Base-by-base conservation (phyloP, 2,329 filamentous ascomycete genomes). In the Immersiporthe knoxdaviesiana region DNA sequence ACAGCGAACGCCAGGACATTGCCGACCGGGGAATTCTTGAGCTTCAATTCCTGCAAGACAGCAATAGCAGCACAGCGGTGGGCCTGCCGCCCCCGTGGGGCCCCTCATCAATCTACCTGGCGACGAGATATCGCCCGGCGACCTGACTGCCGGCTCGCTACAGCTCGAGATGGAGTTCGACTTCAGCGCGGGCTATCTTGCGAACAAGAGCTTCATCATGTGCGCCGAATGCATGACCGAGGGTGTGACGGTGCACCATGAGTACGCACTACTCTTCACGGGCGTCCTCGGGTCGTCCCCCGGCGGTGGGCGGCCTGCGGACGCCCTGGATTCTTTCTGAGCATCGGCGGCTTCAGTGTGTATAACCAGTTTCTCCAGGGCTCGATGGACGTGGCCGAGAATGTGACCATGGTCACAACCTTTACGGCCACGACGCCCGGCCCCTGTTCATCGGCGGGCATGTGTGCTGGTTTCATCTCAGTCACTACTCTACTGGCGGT, bases 251-350 rank as follows among this genome's bases (percentile, higher is more conserved):
- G n/a, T 54, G 16, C 32, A 67, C 5, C 6, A 8, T 0, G 58
- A 56, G 12, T 67, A 67, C 10, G 58, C 44, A 27, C 35, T 41
- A 5, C 44, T 67, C 12, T 67, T 67, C 44, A 16, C 21, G 14
- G 32, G 21, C 6, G 7, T 66, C 7, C 41, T 66, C 2, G 12
- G 14, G 4, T 59, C 30, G 6, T 30, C 65, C 16, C n/a, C 47
- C 8, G 47, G n/a, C 4, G 47, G 47, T n/a, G 65, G 65, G n/a
- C 44, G 65, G 11, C 50, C 66, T 14, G 61, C 66, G 2, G 66
- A 68, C 11, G 66, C 66, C 6, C 52, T 68, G 52, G 5, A 50
- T 6, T 37, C 52, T 54, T 64, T 16, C 7, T 68, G 10, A 68
- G 3, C 41, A 18, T 68, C 5, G 52, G 50, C 2, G 52, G 66